Evolutionary conservation across 306 rosid species (phyloP), one percentile per base, ranked within the genome.

Genomic region (Acacia acuminata): DNA sequence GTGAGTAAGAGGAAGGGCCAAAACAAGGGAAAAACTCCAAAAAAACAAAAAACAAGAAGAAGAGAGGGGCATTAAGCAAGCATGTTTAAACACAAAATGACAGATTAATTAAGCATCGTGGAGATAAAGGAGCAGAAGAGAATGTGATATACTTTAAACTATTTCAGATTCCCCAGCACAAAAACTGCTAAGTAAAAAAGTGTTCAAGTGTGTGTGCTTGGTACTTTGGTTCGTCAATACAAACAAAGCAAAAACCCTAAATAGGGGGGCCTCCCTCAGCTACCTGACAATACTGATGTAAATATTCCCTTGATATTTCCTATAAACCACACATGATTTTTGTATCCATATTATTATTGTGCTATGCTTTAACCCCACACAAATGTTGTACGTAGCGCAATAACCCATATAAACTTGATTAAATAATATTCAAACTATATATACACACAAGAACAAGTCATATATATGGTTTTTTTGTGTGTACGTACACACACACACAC

Each of bases 211-310:
- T 19, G 34, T 3, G 34, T 4, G 1, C 30, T 30, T 74, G 66
- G 74, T 11, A 61, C 63, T 71, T 63, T 71, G 42, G 42, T 85
- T 55, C 69, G 36, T 61, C 71, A 25, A 45, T 47, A 61, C 79
- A 82, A 70, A 34, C 70, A 66, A 58, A 78, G 47, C 43, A 38
- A 19, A 86, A 86, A 82, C 84, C 87, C 90, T 84, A 84, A 84
- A 53, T 78, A 73, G 47, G 55, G 64, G 30, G 64, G 30, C 69
- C 50, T 24, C 53, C 30, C 69, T 58, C 40, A 60, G 68, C 68
- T 25, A 61, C 40, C 82, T 71, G 48, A 71, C 81, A 79, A 34
- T 61, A 13, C 42, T 64, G 19, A 30, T 64, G 10, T 76, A 75
- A 73, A 80, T 80, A 85, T 85, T 77, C 85, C 82, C 77, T 81